These are phyloP conservation scores for Phytophthora ohioensis DNA, from an alignment of 352 stramenopile genomes.

Conservation along the genomic window DNA sequence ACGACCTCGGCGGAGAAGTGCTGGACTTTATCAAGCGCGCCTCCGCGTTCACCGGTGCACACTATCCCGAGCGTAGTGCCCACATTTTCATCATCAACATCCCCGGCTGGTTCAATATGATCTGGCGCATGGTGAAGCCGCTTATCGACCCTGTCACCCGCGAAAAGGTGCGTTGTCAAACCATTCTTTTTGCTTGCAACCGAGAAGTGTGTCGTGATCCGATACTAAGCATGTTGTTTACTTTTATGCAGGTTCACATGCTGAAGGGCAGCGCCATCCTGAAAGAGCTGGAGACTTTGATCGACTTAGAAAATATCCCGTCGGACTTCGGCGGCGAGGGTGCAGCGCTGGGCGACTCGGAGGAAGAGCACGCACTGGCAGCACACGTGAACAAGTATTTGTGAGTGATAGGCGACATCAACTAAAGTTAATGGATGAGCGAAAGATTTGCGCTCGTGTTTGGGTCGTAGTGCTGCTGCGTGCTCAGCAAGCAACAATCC, in stretches of 20 bases:
- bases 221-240: constrained; percentile 5
- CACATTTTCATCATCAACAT: constrained; percentile 97
- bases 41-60: constrained; percentile 87
- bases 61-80: constrained; percentile 94
- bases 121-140: constrained; percentile 95
- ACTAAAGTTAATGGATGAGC: constrained; percentile 31
- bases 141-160: constrained; percentile 94
- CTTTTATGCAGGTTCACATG: constrained; percentile 70
- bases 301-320: constrained; percentile 75
- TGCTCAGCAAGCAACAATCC: too few species aligned
- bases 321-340: constrained; percentile 78
- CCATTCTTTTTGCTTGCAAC: neutral
- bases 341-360: constrained; percentile 64
- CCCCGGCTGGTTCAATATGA: constrained; percentile 94
- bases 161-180: constrained; percentile 84
- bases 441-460: neutral
- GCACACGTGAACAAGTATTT: constrained; percentile 82
- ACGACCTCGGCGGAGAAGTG: constrained; percentile 87
- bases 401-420: constrained; percentile 15
- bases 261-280: constrained; percentile 85
- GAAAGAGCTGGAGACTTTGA: constrained; percentile 73
- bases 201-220: neutral
- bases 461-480: too few species aligned
- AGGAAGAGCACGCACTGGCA: constrained; percentile 71
- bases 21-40: constrained; percentile 91